Evolutionary conservation across 495 filamentous ascomycete species (phyloP), one percentile per base, ranked within the genome.

Genomic region (Xeromyces bisporus): DNA sequence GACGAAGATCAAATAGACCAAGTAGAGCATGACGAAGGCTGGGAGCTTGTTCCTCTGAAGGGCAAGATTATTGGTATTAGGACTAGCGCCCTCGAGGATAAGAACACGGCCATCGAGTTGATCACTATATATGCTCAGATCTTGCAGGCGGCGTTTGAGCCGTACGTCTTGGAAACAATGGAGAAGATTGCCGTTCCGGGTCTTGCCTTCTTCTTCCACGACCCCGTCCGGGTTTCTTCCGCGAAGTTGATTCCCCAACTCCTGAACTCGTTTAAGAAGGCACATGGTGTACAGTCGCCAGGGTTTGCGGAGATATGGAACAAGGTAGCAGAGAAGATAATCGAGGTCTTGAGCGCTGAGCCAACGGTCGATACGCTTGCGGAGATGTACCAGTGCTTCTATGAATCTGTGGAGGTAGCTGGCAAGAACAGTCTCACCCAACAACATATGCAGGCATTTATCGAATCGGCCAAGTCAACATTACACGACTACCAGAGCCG

Each of bases 321-420:
- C 35, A 71, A 66, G 36, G 89, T 92, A 3, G 73, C 91, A 5
- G 78, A 77, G 33, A 93, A 92, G 55, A 64, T 99, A 26, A 73
- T 96, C 17, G 91, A 94, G 50, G 86, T 94, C 2, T 67, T 99
- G n/a, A 81, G 71, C 35, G 81, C 82, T 0, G 91, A 99, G 56
- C 87, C 91, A 6, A 84, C 85, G 0, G 80, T 99, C 27, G 91
- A 99, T 41, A 92, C 87, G 0, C 70, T 99, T 12, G 87, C 91
- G 7, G 91, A 96, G 58, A 93, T 99, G 82, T 99, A 94, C 51
- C 87, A 96, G 55, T 96, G 89, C 66, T 96, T 96, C 64, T 99
- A 99, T 53, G 91, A 99, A 53, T 93, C 81, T 5, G 80, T 99
- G 11, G 89, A 94, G 56, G 82, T 93, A 5, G 71, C 93, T 36